Conservation (phyloP, 208 protist species). For the Acanthamoeba healyi region DNA sequence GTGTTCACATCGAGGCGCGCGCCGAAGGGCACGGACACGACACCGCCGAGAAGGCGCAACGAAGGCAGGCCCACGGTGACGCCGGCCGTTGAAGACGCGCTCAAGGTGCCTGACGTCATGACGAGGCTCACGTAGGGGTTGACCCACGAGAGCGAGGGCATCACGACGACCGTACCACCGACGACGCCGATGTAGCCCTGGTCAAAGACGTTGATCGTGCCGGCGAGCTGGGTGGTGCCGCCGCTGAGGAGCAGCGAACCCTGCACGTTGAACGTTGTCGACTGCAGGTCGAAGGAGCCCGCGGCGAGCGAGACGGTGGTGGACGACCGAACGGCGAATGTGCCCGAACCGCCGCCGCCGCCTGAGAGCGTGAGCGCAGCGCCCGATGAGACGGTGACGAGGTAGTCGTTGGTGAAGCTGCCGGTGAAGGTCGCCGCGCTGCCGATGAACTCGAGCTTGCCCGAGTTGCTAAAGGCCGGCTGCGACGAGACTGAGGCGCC, state of each 20-base stretch:
- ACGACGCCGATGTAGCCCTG: constrained; percentile 27
- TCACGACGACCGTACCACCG: constrained; percentile 20
- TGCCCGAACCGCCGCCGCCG: constrained; percentile 43
- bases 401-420: constrained; percentile 43
- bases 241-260: constrained; percentile 60
- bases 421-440: constrained; percentile 21
- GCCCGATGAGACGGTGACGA: not conserved
- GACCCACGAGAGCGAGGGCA: constrained; percentile 43
- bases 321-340: not conserved
- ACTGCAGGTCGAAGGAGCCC: constrained; percentile 45
- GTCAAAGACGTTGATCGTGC: constrained; percentile 56
- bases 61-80: constrained; percentile 59
- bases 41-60: not conserved
- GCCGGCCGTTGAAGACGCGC: not conserved
- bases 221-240: constrained; percentile 50
- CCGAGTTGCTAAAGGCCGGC: constrained; percentile 16
- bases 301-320: not conserved
- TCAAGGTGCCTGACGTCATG: constrained; percentile 12
- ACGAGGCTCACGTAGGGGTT: constrained; percentile 52
- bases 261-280: constrained; percentile 53
- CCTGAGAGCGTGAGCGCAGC: not conserved
- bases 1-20: not conserved
- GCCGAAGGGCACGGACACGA: constrained; percentile 27
- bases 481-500: constrained; percentile 36
- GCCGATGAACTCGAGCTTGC: not conserved